Evolutionary conservation across 306 rosid genomes (phyloP).

Genomic region (Rosa lucieae): DNA sequence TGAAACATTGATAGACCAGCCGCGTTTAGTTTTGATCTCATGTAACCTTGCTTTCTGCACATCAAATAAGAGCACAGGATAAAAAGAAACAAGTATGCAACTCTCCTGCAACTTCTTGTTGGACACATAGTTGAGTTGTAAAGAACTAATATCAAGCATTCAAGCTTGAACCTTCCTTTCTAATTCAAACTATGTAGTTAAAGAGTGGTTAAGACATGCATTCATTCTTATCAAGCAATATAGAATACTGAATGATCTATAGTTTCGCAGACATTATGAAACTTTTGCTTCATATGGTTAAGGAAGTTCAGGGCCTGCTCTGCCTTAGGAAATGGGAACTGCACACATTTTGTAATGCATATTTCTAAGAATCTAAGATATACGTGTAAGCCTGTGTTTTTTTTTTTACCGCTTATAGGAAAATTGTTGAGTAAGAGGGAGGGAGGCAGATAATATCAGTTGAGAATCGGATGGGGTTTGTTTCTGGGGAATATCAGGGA

Average conservation of each 20-base stretch:
- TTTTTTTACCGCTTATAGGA: background rate
- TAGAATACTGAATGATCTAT: background rate
- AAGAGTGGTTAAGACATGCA: background rate
- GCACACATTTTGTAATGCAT: background rate
- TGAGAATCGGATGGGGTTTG: background rate
- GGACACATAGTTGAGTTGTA: background rate
- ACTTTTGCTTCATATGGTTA: background rate
- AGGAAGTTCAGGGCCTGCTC: background rate
- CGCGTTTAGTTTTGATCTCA: background rate
- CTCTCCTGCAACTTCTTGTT: background rate
- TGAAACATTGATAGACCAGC: background rate
- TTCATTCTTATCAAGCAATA: background rate
- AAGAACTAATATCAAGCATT: background rate
- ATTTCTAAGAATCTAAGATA: no score
- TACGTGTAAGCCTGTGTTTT: background rate
- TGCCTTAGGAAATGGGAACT: background rate
- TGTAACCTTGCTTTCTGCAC: background rate
- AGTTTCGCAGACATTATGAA: background rate
- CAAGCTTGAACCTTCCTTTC: background rate
- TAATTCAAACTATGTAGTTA: background rate
- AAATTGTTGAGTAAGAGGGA: background rate
- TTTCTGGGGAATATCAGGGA: background rate
- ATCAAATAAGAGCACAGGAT: background rate
- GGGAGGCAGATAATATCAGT: background rate
- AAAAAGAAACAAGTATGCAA: background rate